phyloP scores from a whole-genome alignment of 2,329 filamentous ascomycete genomes.

The Rutstroemia sp. region DNA sequence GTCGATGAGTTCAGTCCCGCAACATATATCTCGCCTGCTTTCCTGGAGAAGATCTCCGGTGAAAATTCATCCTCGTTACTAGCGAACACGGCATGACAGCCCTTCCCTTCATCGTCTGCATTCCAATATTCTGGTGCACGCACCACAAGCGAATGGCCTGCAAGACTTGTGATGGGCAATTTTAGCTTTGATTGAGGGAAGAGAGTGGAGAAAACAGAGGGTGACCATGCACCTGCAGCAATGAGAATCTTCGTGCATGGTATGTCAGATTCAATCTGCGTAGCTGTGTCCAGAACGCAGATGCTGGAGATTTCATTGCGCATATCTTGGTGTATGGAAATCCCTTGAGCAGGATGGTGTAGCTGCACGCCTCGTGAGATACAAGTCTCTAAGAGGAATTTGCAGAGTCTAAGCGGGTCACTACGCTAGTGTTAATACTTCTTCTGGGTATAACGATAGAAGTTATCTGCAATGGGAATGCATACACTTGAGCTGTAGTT shows the following conservation, averaged over 20 bases:
- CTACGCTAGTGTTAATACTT: slow-evolving; percentile 29
- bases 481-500: slow-evolving; percentile 58
- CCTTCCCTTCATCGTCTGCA: slow-evolving; percentile 34
- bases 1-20: slow-evolving; percentile 60
- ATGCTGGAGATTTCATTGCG: slow-evolving; percentile 45
- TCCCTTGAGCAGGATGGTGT: slow-evolving; percentile 54
- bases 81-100: slow-evolving; percentile 64
- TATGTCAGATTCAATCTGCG: slow-evolving; percentile 42
- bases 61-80: slow-evolving; percentile 39
- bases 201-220: slow-evolving; percentile 53
- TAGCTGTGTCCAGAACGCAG: slow-evolving; percentile 38
- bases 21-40: slow-evolving; percentile 63
- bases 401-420: slow-evolving; percentile 59
- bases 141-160: slow-evolving; percentile 66
- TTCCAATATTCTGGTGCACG: slow-evolving; percentile 47
- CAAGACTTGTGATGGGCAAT: slow-evolving; percentile 54
- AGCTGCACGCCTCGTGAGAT: slow-evolving; percentile 54
- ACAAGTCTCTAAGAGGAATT: slow-evolving; percentile 54
- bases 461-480: slow-evolving; percentile 12
- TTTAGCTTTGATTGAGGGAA: slow-evolving; percentile 48
- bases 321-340: slow-evolving; percentile 43
- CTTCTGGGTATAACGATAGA: no score
- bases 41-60: slow-evolving; percentile 63
- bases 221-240: slow-evolving; percentile 65
- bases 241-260: slow-evolving; percentile 60